Base-by-base conservation (phyloP, 2,329 filamentous ascomycete species). In the Venturia asperata region DNA sequence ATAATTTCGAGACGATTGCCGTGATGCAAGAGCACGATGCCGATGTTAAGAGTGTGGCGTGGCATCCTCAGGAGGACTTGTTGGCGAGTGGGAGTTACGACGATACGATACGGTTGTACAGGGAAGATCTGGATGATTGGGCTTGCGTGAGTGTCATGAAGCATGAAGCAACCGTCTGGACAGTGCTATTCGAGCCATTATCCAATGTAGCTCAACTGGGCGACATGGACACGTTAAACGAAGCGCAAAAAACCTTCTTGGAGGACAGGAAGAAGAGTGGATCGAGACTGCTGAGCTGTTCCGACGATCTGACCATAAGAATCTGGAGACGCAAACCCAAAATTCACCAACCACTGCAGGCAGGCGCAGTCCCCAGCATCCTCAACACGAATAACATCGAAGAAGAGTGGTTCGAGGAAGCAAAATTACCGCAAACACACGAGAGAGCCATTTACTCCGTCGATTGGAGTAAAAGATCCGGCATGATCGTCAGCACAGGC, bases 1-100 rank as follows among this genome's bases (percentile, higher is more conserved):
- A 96, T 74, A 94, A 97, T 74, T 97, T 92, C 80, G 94, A 99
- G 81, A 97, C 94, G 1, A 87, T 97, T 19, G 94, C 93, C 0
- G 93, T 97, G 64, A 82, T 97, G 72, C 91, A 90, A 76, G 94
- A 97, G 77, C 94, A 99, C 74, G 89, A 92, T 60, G 92, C 90
- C 27, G 94, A 99, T 77, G 92, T 99, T 69, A 99, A 99, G 76
- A 91, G 87, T 68, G 90, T 99, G 1, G 85, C 87, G 2, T 99
- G 94, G 94, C 92, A 94, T 74, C 91, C 91, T 0, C 86, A 87
- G 64, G 83, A 83, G 71, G 78, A 96, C 69, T 82, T 94, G 60
- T 82, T 99, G 24, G 94, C 91, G 7, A 94, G 89, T 72, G 88
- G 85, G n/a, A 95, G 91, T 74, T 99, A 99, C 75, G 94, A 99